These are phyloP conservation scores for Pseudopithomyces maydicus DNA, from an alignment of 2,329 filamentous ascomycete species.

Conservation along the genomic window DNA sequence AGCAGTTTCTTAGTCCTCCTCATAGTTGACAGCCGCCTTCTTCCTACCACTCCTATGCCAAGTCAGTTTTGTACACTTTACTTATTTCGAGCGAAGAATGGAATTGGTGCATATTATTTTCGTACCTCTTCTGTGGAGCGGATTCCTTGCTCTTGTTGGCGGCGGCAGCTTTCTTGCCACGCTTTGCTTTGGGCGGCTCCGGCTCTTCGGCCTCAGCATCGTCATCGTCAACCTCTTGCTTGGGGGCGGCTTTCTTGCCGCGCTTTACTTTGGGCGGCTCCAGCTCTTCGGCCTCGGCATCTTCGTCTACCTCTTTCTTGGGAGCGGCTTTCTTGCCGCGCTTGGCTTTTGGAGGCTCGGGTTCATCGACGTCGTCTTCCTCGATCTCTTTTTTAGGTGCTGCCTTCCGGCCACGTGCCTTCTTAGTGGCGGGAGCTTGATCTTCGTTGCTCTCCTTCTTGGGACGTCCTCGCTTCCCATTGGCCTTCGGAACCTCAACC, in stretches of 20 bases:
- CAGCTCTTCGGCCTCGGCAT: conserved; percentile 16
- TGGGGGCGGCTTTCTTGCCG: conserved; percentile 7
- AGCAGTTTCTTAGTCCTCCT: conserved; percentile 21
- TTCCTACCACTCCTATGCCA: conserved; percentile 23
- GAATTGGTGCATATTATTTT: background rate
- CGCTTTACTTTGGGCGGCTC: conserved; percentile 26
- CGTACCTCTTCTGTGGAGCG: conserved; percentile 36
- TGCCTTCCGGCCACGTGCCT: conserved; percentile 13
- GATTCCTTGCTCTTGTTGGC: conserved; percentile 21
- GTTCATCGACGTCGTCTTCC: conserved; percentile 7
- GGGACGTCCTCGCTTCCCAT: conserved; percentile 48
- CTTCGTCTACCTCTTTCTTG: conserved; percentile 19
- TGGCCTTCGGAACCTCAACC: conserved; percentile 40
- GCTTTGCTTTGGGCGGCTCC: conserved; percentile 18
- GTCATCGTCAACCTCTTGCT: conserved; percentile 15
- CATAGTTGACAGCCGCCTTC: conserved; percentile 26
- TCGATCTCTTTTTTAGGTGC: conserved; percentile 12
- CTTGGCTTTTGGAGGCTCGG: conserved; percentile 15
- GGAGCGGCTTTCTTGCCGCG: conserved; percentile 17
- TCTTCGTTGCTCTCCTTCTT: conserved; percentile 19
- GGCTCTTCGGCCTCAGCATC: background rate
- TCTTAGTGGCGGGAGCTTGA: conserved; percentile 8
- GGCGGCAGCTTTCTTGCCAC: conserved; percentile 24
- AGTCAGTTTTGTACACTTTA: conserved; percentile 12
- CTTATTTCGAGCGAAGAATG: background rate